phyloP scores from a whole-genome alignment of 2,329 filamentous ascomycete genomes.

The Alternaria triticimaculans region DNA sequence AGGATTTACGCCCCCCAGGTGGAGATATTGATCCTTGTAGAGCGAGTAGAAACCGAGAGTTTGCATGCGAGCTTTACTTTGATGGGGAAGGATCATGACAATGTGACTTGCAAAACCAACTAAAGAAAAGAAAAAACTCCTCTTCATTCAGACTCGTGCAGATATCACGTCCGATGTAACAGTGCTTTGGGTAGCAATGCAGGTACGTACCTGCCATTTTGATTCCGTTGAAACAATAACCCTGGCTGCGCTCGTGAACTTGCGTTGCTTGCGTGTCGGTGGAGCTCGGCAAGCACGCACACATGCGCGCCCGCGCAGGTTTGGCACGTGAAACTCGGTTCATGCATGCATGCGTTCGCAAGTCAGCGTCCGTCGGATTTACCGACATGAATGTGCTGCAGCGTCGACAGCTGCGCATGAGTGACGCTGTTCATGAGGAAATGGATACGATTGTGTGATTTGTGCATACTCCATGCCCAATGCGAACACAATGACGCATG shows the following conservation, averaged over 20 bases:
- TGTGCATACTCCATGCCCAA: neutral
- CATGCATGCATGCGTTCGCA: slow-evolving; percentile 1
- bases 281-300: slow-evolving; percentile 9
- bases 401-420: slow-evolving; percentile 4
- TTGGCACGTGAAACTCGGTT: slow-evolving; percentile 9
- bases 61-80: neutral
- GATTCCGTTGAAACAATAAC: neutral
- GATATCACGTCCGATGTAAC: neutral
- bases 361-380: neutral
- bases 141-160: neutral
- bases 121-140: neutral
- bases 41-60: slow-evolving; percentile 4
- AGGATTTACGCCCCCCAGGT: slow-evolving; percentile 4
- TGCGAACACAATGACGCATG: neutral
- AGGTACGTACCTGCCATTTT: slow-evolving; percentile 8
- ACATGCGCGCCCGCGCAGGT: neutral
- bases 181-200: slow-evolving; percentile 13
- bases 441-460: neutral
- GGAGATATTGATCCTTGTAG: slow-evolving; percentile 1
- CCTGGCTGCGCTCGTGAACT: neutral
- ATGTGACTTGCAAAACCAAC: slow-evolving; percentile 1
- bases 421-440: slow-evolving; percentile 2
- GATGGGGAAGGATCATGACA: neutral
- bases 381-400: neutral
- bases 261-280: slow-evolving; percentile 7